Evolutionary conservation across 2,329 filamentous ascomycete genomes (phyloP), one percentile per base, ranked within the genome.

Genomic region (Trichoderma sp.): DNA sequence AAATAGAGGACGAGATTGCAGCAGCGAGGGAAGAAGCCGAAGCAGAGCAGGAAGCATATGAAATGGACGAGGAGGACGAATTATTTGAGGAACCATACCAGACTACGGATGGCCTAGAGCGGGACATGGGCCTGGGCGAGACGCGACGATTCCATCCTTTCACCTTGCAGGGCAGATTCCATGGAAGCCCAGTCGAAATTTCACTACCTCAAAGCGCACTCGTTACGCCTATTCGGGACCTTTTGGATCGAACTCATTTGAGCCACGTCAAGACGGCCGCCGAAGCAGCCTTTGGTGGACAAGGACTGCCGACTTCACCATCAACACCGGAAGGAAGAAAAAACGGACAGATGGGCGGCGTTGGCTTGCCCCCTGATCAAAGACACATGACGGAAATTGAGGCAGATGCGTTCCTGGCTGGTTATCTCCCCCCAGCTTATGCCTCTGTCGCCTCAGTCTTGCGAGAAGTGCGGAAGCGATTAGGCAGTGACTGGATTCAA

Each of bases 201-300:
- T 85, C 88, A n/a, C 82, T 97, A 4, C 94, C 95, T 0, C 87
- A 88, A 74, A 83, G 86, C n/a, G 85, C 88, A 3, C 86, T 98
- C 53, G 86, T 92, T 9, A 83, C 87, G 4, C 94, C 94, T 0
- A 90, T 97, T 20, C 85, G 88, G 2, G 81, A 87, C 5, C 85
- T 97, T 3, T 85, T 98, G 2, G 85, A 86, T 15, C 85, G 91
- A 70, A 88, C 90, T 68, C 88, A 93, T 71, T 88, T 90, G 57
- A 92, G 90, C 71, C 96, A 99, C 78, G 84, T 98, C 36, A 85
- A 86, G 39, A 87, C 91, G 71, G 87, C 92, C 1, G 93, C 95
- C 0, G 89, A 93, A 75, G 87, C 85, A 57, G 86, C 89, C 1
- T 95, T 97, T 78, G 95, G 95, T 57, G 95, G 95, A 0, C 82